Evolutionary conservation across 345 rosid genomes (phyloP).

Genomic region (Sonneratia caseolaris): DNA sequence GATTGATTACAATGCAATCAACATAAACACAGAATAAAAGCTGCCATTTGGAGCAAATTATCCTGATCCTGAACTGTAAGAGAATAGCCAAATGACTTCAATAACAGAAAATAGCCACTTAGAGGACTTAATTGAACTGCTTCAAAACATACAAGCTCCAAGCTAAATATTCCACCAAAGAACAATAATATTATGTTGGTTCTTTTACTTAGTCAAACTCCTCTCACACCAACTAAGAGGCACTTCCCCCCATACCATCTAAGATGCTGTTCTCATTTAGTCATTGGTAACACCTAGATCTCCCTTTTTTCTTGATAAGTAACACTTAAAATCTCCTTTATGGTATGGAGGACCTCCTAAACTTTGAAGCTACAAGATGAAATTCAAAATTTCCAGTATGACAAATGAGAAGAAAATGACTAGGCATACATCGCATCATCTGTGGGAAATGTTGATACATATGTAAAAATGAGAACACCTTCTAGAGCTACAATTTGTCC

Average conservation of each 20-base stretch:
- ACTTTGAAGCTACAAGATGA: neutral
- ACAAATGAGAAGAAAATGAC: neutral
- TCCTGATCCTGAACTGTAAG: neutral
- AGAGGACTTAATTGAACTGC: neutral
- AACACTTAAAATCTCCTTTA: neutral
- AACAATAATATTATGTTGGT: neutral
- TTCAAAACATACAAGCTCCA: neutral
- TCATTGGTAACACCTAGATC: neutral
- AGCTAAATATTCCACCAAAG: neutral
- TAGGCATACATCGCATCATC: neutral
- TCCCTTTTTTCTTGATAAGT: neutral
- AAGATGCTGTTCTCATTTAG: neutral
- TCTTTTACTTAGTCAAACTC: neutral
- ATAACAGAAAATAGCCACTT: neutral
- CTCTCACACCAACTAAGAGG: neutral
- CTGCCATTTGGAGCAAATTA: neutral
- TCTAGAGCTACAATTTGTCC: slow-evolving; percentile 59
- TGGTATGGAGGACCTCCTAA: neutral
- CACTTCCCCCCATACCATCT: neutral
- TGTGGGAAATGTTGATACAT: too few species aligned
- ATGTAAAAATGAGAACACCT: slow-evolving; percentile 29
- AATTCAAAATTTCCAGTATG: neutral
- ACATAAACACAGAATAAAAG: neutral
- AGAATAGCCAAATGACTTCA: neutral
- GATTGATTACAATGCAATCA: neutral